Conservation (phyloP, 148 eudicot species). For the Agrostemma githago region DNA sequence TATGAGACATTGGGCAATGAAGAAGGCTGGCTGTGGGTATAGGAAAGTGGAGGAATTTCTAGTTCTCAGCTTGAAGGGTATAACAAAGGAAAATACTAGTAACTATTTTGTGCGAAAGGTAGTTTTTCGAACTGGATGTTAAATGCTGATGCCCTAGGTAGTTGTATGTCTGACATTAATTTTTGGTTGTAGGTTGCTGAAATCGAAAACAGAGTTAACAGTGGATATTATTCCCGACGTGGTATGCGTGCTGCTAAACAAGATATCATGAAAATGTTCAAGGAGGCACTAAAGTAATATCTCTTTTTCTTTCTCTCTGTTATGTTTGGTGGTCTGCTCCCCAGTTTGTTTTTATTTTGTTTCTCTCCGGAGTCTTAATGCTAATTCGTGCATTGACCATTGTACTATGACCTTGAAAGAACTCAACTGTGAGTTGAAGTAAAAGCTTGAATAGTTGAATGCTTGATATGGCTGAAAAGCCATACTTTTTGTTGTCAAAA, state of each 20-base stretch:
- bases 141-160: neutral
- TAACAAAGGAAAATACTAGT: constrained; percentile 71
- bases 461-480: neutral
- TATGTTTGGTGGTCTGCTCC: neutral
- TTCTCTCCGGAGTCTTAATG: neutral
- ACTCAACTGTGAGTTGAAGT: neutral
- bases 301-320: constrained; percentile 9
- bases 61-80: constrained; percentile 57
- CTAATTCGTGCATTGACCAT: neutral
- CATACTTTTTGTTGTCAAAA: neutral
- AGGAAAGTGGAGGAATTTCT: constrained; percentile 77
- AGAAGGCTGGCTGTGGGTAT: constrained; percentile 71
- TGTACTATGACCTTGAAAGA: neutral
- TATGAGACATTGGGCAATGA: constrained; percentile 78
- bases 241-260: constrained; percentile 76
- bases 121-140: constrained; percentile 6
- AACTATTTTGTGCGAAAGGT: constrained; percentile 86
- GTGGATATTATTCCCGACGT: constrained; percentile 80
- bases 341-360: neutral
- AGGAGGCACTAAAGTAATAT: constrained; percentile 76
- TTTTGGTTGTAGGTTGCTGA: constrained; percentile 60
- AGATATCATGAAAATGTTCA: constrained; percentile 81
- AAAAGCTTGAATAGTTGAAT: neutral
- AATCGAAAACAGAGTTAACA: constrained; percentile 66
- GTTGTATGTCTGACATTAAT: neutral